These are phyloP conservation scores for Petunia hybrid DNA, from an alignment of 305 asterid species.

Conservation along the genomic window DNA sequence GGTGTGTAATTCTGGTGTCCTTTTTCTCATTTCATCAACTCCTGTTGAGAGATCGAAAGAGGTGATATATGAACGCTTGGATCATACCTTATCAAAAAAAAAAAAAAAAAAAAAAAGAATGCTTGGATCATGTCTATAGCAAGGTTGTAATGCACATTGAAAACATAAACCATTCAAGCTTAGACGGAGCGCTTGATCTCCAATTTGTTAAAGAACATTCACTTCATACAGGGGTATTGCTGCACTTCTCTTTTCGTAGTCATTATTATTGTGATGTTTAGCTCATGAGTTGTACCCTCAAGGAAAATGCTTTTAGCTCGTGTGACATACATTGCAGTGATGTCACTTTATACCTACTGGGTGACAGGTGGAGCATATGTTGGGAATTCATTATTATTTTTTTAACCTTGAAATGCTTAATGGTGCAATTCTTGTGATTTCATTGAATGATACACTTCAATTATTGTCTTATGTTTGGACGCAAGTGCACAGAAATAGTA, in stretches of 20 bases:
- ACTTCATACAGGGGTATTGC: conserved; percentile 4
- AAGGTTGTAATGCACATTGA: not conserved
- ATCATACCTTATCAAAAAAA: not conserved
- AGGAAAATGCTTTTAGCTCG: not conserved
- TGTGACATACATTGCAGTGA: not conserved
- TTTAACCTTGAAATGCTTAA: conserved; percentile 18
- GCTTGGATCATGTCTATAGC: not conserved
- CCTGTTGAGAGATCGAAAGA: conserved; percentile 5
- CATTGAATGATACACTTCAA: not conserved
- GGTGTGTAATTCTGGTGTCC: too few species aligned
- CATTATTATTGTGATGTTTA: not conserved
- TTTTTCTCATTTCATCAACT: conserved; percentile 5
- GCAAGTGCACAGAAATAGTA: not conserved
- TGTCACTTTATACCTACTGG: conserved; percentile 2
- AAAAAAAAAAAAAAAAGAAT: not conserved
- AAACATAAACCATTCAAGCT: conserved; percentile 3
- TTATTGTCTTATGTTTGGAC: not conserved
- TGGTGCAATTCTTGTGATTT: conserved; percentile 22
- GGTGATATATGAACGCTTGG: conserved; percentile 2
- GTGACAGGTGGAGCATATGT: conserved; percentile 11
- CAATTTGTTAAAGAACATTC: conserved; percentile 8
- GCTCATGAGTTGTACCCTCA: conserved; percentile 1
- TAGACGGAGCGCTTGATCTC: conserved; percentile 22
- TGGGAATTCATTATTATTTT: not conserved
- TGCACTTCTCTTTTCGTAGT: conserved; percentile 22